Percentiles rank a stretch among this genome's conserved stretches.
Conservation (phyloP, 148 eudicot species). For the Linanthus parryae region DNA sequence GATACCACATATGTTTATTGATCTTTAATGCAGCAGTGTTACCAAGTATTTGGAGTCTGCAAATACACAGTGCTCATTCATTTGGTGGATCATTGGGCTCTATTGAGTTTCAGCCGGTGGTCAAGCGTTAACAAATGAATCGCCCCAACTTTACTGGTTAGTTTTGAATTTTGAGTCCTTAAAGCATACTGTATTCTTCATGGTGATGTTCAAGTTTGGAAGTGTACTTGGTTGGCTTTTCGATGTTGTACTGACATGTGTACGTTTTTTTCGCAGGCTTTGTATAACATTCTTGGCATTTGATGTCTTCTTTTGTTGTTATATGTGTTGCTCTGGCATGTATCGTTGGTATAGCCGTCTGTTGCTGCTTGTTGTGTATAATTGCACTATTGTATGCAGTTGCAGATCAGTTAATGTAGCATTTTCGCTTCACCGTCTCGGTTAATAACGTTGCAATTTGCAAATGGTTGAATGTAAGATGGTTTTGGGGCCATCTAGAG, state of each 20-base stretch:
- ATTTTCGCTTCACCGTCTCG: too few relatives aligned
- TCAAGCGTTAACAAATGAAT: slow-evolving; percentile 44
- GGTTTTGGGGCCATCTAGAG: too few relatives aligned
- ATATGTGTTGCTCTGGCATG: slow-evolving; percentile 93
- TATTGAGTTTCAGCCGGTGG: slow-evolving; percentile 94
- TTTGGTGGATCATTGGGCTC: slow-evolving; percentile 99
- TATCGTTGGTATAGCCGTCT: slow-evolving; percentile 82
- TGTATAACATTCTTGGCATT: slow-evolving; percentile 79
- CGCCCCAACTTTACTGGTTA: slow-evolving; percentile 92
- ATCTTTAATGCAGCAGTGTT: slow-evolving; percentile 42
- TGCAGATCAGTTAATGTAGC: slow-evolving; percentile 73
- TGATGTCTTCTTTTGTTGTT: slow-evolving; percentile 88
- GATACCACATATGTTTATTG: too few relatives aligned
- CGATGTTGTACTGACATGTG: neutral
- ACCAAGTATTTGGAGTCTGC: slow-evolving; percentile 92
- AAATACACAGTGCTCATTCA: slow-evolving; percentile 86
- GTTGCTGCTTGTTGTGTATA: slow-evolving; percentile 91
- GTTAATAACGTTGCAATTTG: too few relatives aligned
- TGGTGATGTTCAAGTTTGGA: too few relatives aligned
- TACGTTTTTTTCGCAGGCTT: slow-evolving; percentile 57
- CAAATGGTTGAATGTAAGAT: too few relatives aligned
- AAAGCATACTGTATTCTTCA: neutral
- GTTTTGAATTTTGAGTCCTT: slow-evolving; percentile 4
- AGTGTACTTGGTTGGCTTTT: too few relatives aligned
- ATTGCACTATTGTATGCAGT: slow-evolving; percentile 85